phyloP scores from a whole-genome alignment of 768 basidiomycete species.

The Pulveroboletus ravenelii region DNA sequence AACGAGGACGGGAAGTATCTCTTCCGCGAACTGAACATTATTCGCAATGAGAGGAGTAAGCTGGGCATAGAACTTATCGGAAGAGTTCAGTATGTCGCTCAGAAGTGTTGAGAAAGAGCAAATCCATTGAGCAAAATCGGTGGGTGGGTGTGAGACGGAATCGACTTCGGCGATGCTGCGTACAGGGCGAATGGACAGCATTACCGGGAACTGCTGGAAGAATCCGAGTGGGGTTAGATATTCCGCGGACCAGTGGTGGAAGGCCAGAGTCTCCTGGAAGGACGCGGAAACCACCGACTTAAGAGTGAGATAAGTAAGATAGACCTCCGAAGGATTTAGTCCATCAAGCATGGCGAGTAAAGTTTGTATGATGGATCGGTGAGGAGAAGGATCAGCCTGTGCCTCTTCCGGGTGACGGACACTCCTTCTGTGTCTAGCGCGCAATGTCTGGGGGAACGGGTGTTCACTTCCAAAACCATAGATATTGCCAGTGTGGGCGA shows the following conservation, averaged over 20 bases:
- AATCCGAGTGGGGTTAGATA: conserved; percentile 44
- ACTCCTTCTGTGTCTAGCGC: conserved; percentile 31
- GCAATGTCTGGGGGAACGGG: conserved; percentile 38
- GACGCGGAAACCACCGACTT: conserved; percentile 48
- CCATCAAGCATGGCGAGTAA: conserved; percentile 58
- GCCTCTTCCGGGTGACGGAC: conserved; percentile 11
- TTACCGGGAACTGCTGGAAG: conserved; percentile 43
- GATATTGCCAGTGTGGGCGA: conserved; percentile 54
- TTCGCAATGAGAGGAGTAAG: conserved; percentile 53
- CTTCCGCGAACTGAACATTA: conserved; percentile 55
- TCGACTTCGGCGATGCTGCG: conserved; percentile 36
- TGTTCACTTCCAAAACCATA: conserved; percentile 56
- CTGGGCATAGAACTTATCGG: conserved; percentile 64
- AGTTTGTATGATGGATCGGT: conserved; percentile 47
- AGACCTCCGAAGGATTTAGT: conserved; percentile 42
- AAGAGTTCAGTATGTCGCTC: conserved; percentile 49
- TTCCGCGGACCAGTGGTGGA: conserved; percentile 35
- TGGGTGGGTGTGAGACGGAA: conserved; percentile 35
- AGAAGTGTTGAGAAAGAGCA: conserved; percentile 51
- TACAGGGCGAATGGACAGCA: conserved; percentile 28
- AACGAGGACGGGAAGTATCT: conserved; percentile 71
- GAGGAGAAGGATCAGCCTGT: conserved; percentile 31
- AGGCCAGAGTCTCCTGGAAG: conserved; percentile 27
- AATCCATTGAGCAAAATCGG: conserved; percentile 62
- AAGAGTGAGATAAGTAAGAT: conserved; percentile 61